Evolutionary conservation across 768 basidiomycete genomes (phyloP).

Genomic region (Serendipita sp.): DNA sequence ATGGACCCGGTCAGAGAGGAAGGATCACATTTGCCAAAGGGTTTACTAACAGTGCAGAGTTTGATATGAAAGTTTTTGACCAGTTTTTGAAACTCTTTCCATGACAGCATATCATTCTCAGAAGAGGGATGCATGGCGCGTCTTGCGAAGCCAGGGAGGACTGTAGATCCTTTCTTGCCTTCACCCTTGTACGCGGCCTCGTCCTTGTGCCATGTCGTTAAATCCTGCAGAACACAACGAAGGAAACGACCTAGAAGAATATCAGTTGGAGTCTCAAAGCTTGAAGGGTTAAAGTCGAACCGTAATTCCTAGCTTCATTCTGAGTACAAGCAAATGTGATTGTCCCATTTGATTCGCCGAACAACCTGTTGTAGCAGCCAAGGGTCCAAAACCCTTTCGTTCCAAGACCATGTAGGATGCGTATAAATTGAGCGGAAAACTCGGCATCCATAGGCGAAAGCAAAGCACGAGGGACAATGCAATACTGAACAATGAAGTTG

Average conservation of each 20-base stretch:
- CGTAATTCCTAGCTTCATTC: slow-evolving; percentile 89
- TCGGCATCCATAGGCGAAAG: slow-evolving; percentile 96
- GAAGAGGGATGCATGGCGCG: slow-evolving; percentile 23
- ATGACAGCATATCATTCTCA: slow-evolving; percentile 40
- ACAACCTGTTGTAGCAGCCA: slow-evolving; percentile 76
- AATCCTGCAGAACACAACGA: slow-evolving; percentile 55
- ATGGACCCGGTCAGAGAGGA: not conserved
- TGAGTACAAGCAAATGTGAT: slow-evolving; percentile 88
- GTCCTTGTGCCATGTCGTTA: slow-evolving; percentile 64
- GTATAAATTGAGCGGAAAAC: slow-evolving; percentile 82
- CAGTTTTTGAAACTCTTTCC: slow-evolving; percentile 52
- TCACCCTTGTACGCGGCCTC: slow-evolving; percentile 58
- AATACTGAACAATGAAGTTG: slow-evolving; percentile 56
- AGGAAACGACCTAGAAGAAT: slow-evolving; percentile 62
- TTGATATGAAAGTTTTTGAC: slow-evolving; percentile 75
- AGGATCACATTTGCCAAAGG: not conserved
- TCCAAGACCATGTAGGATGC: slow-evolving; percentile 71
- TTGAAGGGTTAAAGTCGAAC: slow-evolving; percentile 24
- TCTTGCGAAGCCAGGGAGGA: slow-evolving; percentile 51
- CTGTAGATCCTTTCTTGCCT: slow-evolving; percentile 38
- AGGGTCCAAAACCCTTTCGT: slow-evolving; percentile 79
- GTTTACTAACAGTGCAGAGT: slow-evolving; percentile 42
- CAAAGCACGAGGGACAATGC: slow-evolving; percentile 79
- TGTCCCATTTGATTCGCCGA: slow-evolving; percentile 68
- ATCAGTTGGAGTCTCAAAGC: not conserved